Percentiles rank a stretch among this genome's conserved stretches.
Evolutionary conservation across 1,284 basidiomycete genomes (phyloP).

Genomic region (Trichosporon faecale): DNA sequence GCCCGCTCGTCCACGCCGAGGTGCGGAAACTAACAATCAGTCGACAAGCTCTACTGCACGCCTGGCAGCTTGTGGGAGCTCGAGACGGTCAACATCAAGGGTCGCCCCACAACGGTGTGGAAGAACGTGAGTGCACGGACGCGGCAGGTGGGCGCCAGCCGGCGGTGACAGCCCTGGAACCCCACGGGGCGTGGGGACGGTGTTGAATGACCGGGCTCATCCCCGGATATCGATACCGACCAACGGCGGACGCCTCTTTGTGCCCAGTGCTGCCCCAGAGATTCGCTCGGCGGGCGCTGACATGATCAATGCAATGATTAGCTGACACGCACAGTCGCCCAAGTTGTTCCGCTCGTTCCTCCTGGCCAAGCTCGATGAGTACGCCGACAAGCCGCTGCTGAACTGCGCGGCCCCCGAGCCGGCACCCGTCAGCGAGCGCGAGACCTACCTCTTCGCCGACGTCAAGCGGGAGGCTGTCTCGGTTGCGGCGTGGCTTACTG

Average conservation of each 20-base stretch:
- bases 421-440: constrained; percentile 13
- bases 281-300: background rate
- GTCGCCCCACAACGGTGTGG: constrained; percentile 33
- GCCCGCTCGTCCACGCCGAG: background rate
- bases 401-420: constrained; percentile 30
- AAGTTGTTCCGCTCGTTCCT: constrained; percentile 38
- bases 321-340: constrained; percentile 28
- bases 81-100: constrained; percentile 33
- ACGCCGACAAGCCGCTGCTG: constrained; percentile 34
- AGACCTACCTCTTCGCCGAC: constrained; percentile 32
- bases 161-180: background rate
- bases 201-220: background rate
- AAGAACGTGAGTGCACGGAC: constrained; percentile 34
- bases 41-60: constrained; percentile 38
- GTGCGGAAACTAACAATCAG: constrained; percentile 21
- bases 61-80: constrained; percentile 42
- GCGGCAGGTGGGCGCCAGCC: background rate
- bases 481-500: constrained; percentile 38
- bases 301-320: background rate
- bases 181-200: background rate
- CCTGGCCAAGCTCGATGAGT: constrained; percentile 26
- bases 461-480: constrained; percentile 26
- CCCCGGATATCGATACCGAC: background rate
- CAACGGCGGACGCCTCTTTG: background rate
- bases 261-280: background rate